These are phyloP conservation scores for Zymoseptoria ardabiliae DNA, from an alignment of 2,329 filamentous ascomycete species.

Conservation along the genomic window DNA sequence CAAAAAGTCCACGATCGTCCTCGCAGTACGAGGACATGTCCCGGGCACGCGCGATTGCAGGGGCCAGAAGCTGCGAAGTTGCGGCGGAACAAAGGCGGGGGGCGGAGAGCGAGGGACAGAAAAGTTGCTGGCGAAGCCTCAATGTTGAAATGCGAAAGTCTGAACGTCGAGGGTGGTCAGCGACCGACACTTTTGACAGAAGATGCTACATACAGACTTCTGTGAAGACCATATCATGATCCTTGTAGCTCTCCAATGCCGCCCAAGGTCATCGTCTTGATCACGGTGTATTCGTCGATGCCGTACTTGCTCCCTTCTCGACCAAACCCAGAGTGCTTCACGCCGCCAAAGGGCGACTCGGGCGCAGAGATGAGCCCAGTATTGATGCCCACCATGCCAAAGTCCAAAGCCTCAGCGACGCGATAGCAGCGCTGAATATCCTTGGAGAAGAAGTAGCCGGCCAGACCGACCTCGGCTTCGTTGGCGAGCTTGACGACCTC, in stretches of 20 bases:
- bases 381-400: conserved; percentile 72
- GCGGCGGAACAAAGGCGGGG: too few species aligned
- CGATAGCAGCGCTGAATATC: conserved; percentile 53
- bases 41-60: too few species aligned
- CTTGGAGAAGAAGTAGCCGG: conserved; percentile 83
- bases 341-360: conserved; percentile 41
- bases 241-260: conserved; percentile 54
- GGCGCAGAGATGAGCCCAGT: conserved; percentile 44
- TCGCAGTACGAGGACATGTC: too few species aligned
- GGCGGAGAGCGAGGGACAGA: too few species aligned
- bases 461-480: conserved; percentile 73
- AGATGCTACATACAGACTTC: background rate
- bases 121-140: too few species aligned
- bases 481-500: conserved; percentile 85
- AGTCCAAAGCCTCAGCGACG: conserved; percentile 61
- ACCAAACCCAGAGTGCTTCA: conserved; percentile 46
- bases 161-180: too few species aligned
- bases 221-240: background rate
- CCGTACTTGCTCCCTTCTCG: conserved; percentile 45
- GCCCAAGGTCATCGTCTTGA: conserved; percentile 48
- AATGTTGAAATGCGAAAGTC: too few species aligned
- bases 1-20: too few species aligned
- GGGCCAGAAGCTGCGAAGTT: too few species aligned
- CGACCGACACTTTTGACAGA: too few species aligned
- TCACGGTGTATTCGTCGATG: conserved; percentile 43